These are phyloP conservation scores for Kodamaea fukazawae DNA, from an alignment of 805 yeast genomes.

Conservation along the genomic window DNA sequence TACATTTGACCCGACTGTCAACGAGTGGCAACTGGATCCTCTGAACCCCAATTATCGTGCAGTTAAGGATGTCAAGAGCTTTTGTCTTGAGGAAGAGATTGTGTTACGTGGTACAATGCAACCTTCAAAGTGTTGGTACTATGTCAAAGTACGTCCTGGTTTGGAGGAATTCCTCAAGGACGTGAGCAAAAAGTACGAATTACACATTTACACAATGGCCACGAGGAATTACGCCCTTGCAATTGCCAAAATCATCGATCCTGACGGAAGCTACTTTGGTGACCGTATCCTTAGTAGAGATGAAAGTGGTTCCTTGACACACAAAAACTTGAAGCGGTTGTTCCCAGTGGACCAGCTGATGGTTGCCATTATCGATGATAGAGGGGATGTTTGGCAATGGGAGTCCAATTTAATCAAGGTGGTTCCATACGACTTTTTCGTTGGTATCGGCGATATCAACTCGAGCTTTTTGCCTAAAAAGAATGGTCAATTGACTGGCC, in stretches of 20 bases:
- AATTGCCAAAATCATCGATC: constrained; percentile 89
- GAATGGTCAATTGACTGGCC: constrained; percentile 53
- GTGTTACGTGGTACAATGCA: constrained; percentile 7
- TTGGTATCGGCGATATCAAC: constrained; percentile 96
- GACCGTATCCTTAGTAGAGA: constrained; percentile 90
- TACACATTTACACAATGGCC: constrained; percentile 98
- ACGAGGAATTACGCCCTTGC: constrained; percentile 89
- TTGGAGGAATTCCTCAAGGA: constrained; percentile 65
- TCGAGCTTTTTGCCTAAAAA: constrained; percentile 88
- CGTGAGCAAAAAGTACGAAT: constrained; percentile 67
- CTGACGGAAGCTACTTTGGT: constrained; percentile 80
- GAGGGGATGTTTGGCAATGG: constrained; percentile 99
- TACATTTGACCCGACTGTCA: constrained; percentile 95
- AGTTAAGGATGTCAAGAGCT: constrained; percentile 75
- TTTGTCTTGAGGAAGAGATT: constrained; percentile 71
- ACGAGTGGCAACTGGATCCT: constrained; percentile 91
- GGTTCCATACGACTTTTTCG: constrained; percentile 92
- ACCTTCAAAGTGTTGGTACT: constrained; percentile 75
- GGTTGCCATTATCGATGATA: constrained; percentile 95
- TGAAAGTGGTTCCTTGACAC: constrained; percentile 90
- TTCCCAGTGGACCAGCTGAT: constrained; percentile 95
- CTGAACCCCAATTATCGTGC: constrained; percentile 81
- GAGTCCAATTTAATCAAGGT: constrained; percentile 86
- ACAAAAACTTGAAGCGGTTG: constrained; percentile 79
- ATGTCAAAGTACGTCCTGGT: constrained; percentile 90